Evolutionary conservation across 352 stramenopile species (phyloP).

Genomic region (Phytophthora tentaculata): DNA sequence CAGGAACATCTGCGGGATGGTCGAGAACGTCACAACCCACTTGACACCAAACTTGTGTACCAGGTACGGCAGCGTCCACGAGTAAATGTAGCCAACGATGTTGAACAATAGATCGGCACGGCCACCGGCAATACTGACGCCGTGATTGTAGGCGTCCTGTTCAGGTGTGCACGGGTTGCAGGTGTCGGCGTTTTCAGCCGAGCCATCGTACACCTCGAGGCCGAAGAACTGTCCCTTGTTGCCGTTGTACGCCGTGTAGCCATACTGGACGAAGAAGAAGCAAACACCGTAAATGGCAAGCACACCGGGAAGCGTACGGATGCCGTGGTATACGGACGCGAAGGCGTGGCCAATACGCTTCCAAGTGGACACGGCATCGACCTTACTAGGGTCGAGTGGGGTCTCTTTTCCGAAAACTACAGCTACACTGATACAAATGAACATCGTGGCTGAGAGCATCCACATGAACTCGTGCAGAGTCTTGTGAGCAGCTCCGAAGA

Average conservation of each 20-base stretch:
- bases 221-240: conserved; percentile 73
- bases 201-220: conserved; percentile 51
- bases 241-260: conserved; percentile 63
- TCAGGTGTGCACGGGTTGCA: conserved; percentile 42
- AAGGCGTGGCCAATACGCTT: conserved; percentile 45
- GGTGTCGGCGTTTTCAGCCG: conserved; percentile 40
- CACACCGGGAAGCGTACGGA: conserved; percentile 41
- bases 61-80: conserved; percentile 47
- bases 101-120: conserved; percentile 53
- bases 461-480: conserved; percentile 58
- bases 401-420: conserved; percentile 46
- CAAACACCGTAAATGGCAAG: conserved; percentile 43
- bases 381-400: conserved; percentile 35
- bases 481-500: conserved; percentile 57
- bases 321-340: conserved; percentile 42
- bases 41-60: conserved; percentile 55
- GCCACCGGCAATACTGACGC: conserved; percentile 51
- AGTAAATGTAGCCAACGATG: conserved; percentile 51
- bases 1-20: conserved; percentile 56
- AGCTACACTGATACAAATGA: conserved; percentile 42
- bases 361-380: conserved; percentile 28
- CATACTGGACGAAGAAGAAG: conserved; percentile 56
- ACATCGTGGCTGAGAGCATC: conserved; percentile 57
- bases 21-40: conserved; percentile 43
- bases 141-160: conserved; percentile 56